Percentiles rank a stretch among this genome's conserved stretches.
Evolutionary conservation across 1,284 basidiomycete species (phyloP).

Genomic region (Porogramme epimiltina): DNA sequence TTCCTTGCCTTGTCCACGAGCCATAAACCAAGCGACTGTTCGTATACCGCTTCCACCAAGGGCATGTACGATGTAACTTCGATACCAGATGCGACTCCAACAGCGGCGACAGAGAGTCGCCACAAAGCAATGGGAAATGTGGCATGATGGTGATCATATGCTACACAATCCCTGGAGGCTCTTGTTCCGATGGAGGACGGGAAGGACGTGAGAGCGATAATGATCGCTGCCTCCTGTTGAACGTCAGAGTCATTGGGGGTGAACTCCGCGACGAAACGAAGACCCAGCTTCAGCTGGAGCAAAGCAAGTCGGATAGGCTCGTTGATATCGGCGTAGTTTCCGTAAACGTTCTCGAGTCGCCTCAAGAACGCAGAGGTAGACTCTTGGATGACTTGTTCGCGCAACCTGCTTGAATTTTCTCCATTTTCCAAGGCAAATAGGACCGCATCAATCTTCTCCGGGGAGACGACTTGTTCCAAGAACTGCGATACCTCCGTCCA

Average conservation of each 20-base stretch:
- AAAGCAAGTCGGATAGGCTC: conserved; percentile 68
- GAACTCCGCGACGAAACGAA: conserved; percentile 56
- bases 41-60: conserved; percentile 58
- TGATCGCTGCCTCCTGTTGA: not conserved
- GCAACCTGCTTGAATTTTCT: conserved; percentile 41
- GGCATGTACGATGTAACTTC: conserved; percentile 32
- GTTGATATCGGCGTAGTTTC: conserved; percentile 72
- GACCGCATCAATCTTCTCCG: conserved; percentile 49
- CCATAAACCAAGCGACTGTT: conserved; percentile 83
- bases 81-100: conserved; percentile 43
- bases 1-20: conserved; percentile 76
- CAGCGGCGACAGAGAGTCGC: conserved; percentile 50
- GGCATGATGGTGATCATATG: too few relatives aligned
- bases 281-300: conserved; percentile 73
- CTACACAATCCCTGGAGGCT: too few relatives aligned
- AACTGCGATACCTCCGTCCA: conserved; percentile 86
- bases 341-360: conserved; percentile 57
- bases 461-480: conserved; percentile 51
- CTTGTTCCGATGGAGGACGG: conserved; percentile 50
- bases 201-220: conserved; percentile 46
- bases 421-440: conserved; percentile 34
- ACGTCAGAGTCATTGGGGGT: conserved; percentile 11
- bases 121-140: conserved; percentile 46
- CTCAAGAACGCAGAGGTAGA: conserved; percentile 66
- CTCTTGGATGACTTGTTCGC: conserved; percentile 67